Conservation (phyloP, 305 asterid genomes). For the Euphrasia arctica region DNA sequence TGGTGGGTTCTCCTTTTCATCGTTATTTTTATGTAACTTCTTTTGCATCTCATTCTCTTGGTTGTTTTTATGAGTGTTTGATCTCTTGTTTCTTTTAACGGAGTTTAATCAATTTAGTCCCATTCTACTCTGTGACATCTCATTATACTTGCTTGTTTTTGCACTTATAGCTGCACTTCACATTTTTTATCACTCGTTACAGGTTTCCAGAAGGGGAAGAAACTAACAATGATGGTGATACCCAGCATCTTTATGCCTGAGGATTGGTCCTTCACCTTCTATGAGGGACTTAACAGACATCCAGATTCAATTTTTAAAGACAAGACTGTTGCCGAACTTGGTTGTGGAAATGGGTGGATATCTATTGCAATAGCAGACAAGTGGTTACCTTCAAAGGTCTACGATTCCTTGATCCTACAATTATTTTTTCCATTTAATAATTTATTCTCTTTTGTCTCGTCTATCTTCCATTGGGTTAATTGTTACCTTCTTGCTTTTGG, state of each 20-base stretch:
- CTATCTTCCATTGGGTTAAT: not conserved
- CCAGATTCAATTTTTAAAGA: constrained; percentile 93
- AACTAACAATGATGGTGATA: constrained; percentile 88
- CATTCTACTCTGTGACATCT: not conserved
- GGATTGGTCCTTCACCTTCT: constrained; percentile 99
- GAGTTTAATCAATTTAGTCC: not conserved
- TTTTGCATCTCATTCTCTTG: constrained; percentile 13
- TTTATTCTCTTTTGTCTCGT: constrained; percentile 14
- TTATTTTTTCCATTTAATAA: constrained; percentile 13
- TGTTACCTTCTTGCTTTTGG: constrained; percentile 14
- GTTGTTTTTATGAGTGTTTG: constrained; percentile 18
- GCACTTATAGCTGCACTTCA: constrained; percentile 23
- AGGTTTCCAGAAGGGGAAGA: constrained; percentile 78
- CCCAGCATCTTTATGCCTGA: constrained; percentile 98
- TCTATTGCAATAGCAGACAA: constrained; percentile 97
- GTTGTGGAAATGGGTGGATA: constrained; percentile 99
- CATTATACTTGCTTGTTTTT: constrained; percentile 3
- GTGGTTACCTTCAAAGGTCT: constrained; percentile 87
- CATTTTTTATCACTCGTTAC: constrained; percentile 22
- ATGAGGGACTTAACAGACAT: constrained; percentile 95
- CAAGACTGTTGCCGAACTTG: constrained; percentile 91
- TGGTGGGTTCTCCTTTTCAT: not conserved
- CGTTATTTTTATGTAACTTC: not conserved
- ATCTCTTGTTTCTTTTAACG: constrained; percentile 12
- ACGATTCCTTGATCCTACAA: constrained; percentile 17